Evolutionary conservation across 208 protist species (phyloP), one percentile per base, ranked within the genome.

Genomic region (Acanthamoeba castellanii): DNA sequence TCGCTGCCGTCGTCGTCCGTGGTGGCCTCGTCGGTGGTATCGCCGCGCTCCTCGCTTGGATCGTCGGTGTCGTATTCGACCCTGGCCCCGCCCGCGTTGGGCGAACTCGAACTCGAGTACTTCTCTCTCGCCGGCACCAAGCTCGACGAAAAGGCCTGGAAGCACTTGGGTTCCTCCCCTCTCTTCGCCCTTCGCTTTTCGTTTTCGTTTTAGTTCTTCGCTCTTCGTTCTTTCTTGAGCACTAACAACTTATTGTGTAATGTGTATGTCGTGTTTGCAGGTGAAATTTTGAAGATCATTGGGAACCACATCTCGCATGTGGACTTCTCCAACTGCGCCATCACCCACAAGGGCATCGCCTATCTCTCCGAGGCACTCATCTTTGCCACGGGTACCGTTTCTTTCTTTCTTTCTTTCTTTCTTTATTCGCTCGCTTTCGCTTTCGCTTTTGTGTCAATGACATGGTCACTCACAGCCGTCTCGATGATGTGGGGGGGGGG

Each of bases 21-120:
- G 6, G 64, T 34, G 9, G 64, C 27, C n/a, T 30, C 64, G 64
- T 72, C 64, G 64, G n/a, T 34, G n/a, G 64, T 34, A 2, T 72
- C 64, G 6, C 64, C 64, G 4, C n/a, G 64, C n/a, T 9, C 64
- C 22, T 72, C 64, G 64, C 64, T 72, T 27, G n/a, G n/a, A 6
- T 72, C 64, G n/a, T 72, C 64, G 64, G 64, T 72, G n/a, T 72
- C 64, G n/a, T 72, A 72, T 34, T 72, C 64, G 64, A 72, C 64
- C n/a, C 64, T 72, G 27, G 64, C 64, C 22, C 64, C 64, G 64
- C 64, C 64, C n/a, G 64, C 64, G n/a, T 20, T 72, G 64, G 64
- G 64, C 64, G 64, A 72, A 34, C 64, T 72, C 64, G 64, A 72
- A 34, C 64, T 72, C n/a, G n/a, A 72, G 64, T 27, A 37, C 30